phyloP scores from a whole-genome alignment of 257 asterid genomes.

The Craterostigma plantagineum region DNA sequence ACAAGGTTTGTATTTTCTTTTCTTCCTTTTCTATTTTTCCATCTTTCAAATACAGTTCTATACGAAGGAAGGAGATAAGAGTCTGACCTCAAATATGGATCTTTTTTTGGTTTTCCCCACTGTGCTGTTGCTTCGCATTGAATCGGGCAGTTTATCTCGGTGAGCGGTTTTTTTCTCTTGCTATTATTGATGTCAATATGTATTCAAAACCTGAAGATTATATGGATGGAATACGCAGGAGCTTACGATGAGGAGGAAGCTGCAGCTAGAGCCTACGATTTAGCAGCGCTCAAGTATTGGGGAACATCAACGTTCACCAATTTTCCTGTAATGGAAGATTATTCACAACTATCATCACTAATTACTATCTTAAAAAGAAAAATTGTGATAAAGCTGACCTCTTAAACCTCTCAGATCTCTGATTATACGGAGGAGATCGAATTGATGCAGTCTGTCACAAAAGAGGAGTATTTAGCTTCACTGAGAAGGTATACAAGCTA shows the following conservation, averaged over 20 bases:
- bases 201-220: not conserved
- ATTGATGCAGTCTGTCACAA: slow-evolving; percentile 26
- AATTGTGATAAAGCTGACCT: too few relatives aligned
- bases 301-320: slow-evolving; percentile 35
- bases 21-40: not conserved
- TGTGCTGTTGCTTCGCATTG: slow-evolving; percentile 6
- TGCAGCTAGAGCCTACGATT: slow-evolving; percentile 42
- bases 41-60: not conserved
- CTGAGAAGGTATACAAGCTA: slow-evolving; percentile 22
- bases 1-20: too few relatives aligned
- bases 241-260: slow-evolving; percentile 44
- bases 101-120: slow-evolving; percentile 11
- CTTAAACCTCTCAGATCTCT: slow-evolving; percentile 14
- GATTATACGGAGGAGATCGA: slow-evolving; percentile 30
- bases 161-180: slow-evolving; percentile 10
- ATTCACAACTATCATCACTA: not conserved
- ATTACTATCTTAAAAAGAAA: not conserved
- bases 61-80: not conserved
- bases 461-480: slow-evolving; percentile 43
- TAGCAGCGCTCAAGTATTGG: slow-evolving; percentile 45
- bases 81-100: slow-evolving; percentile 12
- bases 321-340: slow-evolving; percentile 21
- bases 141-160: slow-evolving; percentile 36
- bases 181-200: not conserved
- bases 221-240: slow-evolving; percentile 13